phyloP scores from a whole-genome alignment of 2,329 filamentous ascomycete genomes.

The Exophiala dermatitidis region DNA sequence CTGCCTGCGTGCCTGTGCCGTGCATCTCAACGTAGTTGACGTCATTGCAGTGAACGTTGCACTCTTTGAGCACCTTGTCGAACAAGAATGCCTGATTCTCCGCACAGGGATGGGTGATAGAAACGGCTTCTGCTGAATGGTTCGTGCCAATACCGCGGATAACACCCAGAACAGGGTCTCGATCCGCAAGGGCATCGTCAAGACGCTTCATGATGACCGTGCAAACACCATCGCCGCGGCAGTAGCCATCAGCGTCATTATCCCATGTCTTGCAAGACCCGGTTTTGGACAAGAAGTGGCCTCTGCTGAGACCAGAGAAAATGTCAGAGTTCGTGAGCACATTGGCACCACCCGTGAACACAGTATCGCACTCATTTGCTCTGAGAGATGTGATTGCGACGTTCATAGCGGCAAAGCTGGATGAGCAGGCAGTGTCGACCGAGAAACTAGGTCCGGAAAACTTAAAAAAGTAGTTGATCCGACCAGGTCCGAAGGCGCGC shows the following conservation, averaged over 20 bases:
- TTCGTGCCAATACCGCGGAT: slow-evolving; percentile 71
- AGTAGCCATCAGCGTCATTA: slow-evolving; percentile 73
- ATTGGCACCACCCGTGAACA: slow-evolving; percentile 69
- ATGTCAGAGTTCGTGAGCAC: slow-evolving; percentile 75
- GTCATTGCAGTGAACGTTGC: slow-evolving; percentile 33
- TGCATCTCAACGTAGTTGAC: slow-evolving; percentile 38
- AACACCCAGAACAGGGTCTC: slow-evolving; percentile 62
- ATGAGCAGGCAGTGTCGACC: slow-evolving; percentile 73
- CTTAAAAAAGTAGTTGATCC: slow-evolving; percentile 71
- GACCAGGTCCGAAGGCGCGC: slow-evolving; percentile 53
- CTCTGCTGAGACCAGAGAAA: slow-evolving; percentile 66
- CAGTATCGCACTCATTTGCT: slow-evolving; percentile 71
- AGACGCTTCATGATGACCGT: slow-evolving; percentile 72
- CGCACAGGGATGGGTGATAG: slow-evolving; percentile 40
- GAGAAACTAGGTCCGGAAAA: slow-evolving; percentile 66
- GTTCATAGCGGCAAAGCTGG: slow-evolving; percentile 64
- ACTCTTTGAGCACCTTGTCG: slow-evolving; percentile 33
- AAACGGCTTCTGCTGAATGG: slow-evolving; percentile 51
- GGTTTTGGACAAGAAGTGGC: slow-evolving; percentile 69
- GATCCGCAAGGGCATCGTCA: slow-evolving; percentile 67
- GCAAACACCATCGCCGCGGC: slow-evolving; percentile 68
- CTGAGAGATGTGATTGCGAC: slow-evolving; percentile 65
- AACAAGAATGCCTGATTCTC: slow-evolving; percentile 35
- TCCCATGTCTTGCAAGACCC: slow-evolving; percentile 76
- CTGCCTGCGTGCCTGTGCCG: slow-evolving; percentile 39